These are phyloP conservation scores for Ceratocystis eucalypticola DNA, from an alignment of 2,329 filamentous ascomycete genomes.

Conservation along the genomic window DNA sequence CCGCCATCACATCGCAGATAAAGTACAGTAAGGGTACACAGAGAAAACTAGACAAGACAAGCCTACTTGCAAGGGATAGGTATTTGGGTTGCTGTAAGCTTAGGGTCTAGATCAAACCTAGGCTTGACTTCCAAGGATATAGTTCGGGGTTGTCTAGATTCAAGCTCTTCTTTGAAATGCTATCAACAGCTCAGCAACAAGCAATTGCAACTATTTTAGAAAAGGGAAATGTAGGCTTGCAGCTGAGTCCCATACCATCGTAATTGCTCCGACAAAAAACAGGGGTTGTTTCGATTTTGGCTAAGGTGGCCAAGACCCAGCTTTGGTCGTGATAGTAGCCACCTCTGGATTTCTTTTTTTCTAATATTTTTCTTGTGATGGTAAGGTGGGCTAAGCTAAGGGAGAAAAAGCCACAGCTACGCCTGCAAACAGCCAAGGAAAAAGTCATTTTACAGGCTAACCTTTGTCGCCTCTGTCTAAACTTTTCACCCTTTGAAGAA, in stretches of 20 bases:
- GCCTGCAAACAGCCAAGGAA: background rate
- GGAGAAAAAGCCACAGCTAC: constrained; percentile 1
- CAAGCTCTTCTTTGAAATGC: too few species aligned
- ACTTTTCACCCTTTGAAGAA: background rate
- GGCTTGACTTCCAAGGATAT: background rate
- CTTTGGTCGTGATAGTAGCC: background rate
- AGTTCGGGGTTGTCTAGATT: too few species aligned
- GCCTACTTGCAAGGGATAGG: background rate
- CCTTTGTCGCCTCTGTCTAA: background rate
- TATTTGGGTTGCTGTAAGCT: background rate
- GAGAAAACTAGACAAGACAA: background rate
- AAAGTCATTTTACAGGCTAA: background rate
- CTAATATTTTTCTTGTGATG: background rate
- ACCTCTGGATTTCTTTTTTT: background rate
- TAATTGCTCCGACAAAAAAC: background rate
- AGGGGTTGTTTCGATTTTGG: background rate
- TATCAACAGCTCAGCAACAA: background rate
- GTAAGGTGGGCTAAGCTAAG: background rate
- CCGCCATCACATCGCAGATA: constrained; percentile 3
- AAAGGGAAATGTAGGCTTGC: background rate
- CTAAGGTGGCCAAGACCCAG: background rate
- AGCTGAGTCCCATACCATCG: background rate
- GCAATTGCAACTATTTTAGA: background rate
- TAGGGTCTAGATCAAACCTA: background rate
- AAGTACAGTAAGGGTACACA: background rate